Conservation (phyloP, 2,329 filamentous ascomycete species). For the Fusarium sp. region DNA sequence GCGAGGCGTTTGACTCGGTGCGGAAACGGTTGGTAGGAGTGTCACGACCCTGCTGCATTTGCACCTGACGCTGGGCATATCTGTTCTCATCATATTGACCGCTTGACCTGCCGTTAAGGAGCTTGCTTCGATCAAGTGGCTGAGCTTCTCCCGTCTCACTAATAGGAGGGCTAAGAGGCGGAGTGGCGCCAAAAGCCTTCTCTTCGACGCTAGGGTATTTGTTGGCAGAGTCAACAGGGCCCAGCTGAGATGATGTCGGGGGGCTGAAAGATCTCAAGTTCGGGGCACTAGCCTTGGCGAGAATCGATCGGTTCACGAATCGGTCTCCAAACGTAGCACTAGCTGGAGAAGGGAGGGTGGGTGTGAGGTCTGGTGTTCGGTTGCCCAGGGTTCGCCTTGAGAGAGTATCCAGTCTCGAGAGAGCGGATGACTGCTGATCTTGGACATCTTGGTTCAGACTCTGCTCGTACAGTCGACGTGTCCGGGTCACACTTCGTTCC, state of each 20-base stretch:
- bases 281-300: conserved; percentile 73
- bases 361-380: conserved; percentile 62
- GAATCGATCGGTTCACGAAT: conserved; percentile 58
- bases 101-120: conserved; percentile 72
- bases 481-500: conserved; percentile 77
- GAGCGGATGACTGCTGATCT: conserved; percentile 80
- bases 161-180: conserved; percentile 65
- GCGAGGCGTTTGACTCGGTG: conserved; percentile 59
- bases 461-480: conserved; percentile 84
- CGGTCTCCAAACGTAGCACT: conserved; percentile 59
- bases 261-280: conserved; percentile 73
- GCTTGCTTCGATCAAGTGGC: conserved; percentile 82
- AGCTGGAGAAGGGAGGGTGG: conserved; percentile 61
- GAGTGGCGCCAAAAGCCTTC: conserved; percentile 50
- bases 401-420: conserved; percentile 84
- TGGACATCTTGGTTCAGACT: conserved; percentile 83
- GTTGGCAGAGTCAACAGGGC: conserved; percentile 52
- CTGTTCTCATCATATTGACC: conserved; percentile 86
- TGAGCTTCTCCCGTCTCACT: conserved; percentile 78
- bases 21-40: conserved; percentile 64
- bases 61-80: conserved; percentile 83
- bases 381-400: conserved; percentile 67
- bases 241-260: conserved; percentile 55
- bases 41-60: conserved; percentile 81
- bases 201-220: conserved; percentile 51